Evolutionary conservation across 257 asterid genomes (phyloP).

Genomic region (Lycium ferocissimum): DNA sequence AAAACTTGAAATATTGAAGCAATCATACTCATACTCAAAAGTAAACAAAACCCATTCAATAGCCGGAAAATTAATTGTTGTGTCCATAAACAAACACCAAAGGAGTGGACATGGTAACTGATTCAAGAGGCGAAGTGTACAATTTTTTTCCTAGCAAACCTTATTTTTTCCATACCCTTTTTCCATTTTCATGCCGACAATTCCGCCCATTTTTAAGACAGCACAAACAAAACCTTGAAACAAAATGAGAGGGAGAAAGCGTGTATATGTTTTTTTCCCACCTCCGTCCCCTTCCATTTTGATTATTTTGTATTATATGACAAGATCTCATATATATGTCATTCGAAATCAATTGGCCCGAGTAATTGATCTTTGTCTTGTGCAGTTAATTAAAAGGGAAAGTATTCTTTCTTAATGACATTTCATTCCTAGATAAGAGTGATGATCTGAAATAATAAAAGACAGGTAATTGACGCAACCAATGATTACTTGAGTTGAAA

Average conservation of each 20-base stretch:
- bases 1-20: neutral
- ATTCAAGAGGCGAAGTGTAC: constrained; percentile 38
- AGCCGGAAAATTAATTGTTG: constrained; percentile 23
- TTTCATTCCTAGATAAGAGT: too few species aligned
- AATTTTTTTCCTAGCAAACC: constrained; percentile 38
- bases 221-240: neutral
- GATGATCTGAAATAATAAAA: too few species aligned
- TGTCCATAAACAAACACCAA: constrained; percentile 9
- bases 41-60: neutral
- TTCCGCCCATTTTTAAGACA: constrained; percentile 32
- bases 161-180: constrained; percentile 18
- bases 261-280: neutral
- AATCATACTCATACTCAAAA: neutral
- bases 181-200: constrained; percentile 48
- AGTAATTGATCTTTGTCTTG: neutral
- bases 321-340: neutral
- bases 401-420: too few species aligned
- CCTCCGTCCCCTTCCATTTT: constrained; percentile 2
- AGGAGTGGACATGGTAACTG: neutral
- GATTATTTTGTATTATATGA: neutral
- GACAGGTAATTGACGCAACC: too few species aligned
- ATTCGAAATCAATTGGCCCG: neutral
- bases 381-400: too few species aligned
- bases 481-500: neutral
- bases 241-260: neutral